Conservation (phyloP, 2,329 filamentous ascomycete species). For the Pseudocercospora cruenta region DNA sequence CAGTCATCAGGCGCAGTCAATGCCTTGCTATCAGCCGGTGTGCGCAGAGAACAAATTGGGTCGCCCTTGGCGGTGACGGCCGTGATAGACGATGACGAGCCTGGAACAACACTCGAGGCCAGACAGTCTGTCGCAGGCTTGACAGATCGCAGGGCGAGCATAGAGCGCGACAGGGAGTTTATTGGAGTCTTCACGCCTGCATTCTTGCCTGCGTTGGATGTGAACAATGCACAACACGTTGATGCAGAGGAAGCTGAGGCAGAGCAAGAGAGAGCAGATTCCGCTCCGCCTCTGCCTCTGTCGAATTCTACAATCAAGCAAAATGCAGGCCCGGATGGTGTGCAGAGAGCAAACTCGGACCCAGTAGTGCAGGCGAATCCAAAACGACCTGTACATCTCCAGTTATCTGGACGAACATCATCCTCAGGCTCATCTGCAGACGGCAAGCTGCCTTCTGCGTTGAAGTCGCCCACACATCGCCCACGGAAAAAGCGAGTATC, state of each 20-base stretch:
- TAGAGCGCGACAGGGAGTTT: conserved; percentile 39
- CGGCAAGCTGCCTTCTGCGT: conserved; percentile 39
- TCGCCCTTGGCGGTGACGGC: conserved; percentile 23
- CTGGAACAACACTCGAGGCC: conserved; percentile 20
- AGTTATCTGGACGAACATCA: conserved; percentile 37
- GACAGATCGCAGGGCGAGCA: conserved; percentile 31
- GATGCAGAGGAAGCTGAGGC: background rate
- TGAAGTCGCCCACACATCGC: conserved; percentile 38
- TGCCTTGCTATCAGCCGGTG: conserved; percentile 29
- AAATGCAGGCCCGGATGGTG: conserved; percentile 4
- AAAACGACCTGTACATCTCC: conserved; percentile 38
- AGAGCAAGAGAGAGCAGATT: conserved; percentile 29
- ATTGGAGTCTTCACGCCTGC: conserved; percentile 42
- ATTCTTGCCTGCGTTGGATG: conserved; percentile 40
- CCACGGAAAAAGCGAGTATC: conserved; percentile 41
- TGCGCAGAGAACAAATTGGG: conserved; percentile 27
- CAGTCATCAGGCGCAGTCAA: conserved; percentile 29
- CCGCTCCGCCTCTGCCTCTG: conserved; percentile 28
- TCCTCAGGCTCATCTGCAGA: conserved; percentile 42
- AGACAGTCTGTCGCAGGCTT: conserved; percentile 27
- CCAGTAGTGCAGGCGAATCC: conserved; percentile 31
- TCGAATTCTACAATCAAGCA: background rate
- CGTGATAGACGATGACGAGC: conserved; percentile 23
- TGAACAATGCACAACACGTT: conserved; percentile 19
- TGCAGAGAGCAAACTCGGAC: conserved; percentile 37